These are phyloP conservation scores for Blastobotrys chiropterorum DNA, from an alignment of 805 yeast genomes.

Conservation along the genomic window DNA sequence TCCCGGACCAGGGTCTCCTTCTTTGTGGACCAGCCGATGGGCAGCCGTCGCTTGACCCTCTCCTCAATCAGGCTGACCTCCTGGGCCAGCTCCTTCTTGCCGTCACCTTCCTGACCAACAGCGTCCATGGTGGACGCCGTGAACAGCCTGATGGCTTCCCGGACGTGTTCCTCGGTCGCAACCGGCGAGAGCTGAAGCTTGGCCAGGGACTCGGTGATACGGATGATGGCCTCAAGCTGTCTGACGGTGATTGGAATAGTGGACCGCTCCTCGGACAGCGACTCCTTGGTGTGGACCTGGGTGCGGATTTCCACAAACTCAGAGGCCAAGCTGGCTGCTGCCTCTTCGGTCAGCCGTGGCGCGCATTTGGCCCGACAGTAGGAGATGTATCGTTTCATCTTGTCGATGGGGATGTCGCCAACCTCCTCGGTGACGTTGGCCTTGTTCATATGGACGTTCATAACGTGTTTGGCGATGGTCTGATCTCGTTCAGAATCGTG, in stretches of 20 bases:
- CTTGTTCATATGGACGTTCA: constrained; percentile 88
- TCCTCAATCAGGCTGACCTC: constrained; percentile 77
- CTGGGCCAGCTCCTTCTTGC: constrained; percentile 52
- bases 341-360: constrained; percentile 82
- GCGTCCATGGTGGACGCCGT: constrained; percentile 98
- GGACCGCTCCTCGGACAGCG: constrained; percentile 78
- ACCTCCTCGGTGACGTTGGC: constrained; percentile 45
- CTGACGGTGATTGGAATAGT: constrained; percentile 96
- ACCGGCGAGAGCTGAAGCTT: constrained; percentile 76
- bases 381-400: constrained; percentile 87
- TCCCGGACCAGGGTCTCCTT: constrained; percentile 78
- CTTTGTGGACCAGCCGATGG: constrained; percentile 94
- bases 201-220: constrained; percentile 92
- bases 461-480: constrained; percentile 88
- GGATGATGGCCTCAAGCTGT: constrained; percentile 94
- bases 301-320: constrained; percentile 89
- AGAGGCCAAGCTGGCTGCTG: constrained; percentile 82
- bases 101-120: constrained; percentile 55
- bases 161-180: constrained; percentile 85
- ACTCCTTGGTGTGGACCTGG: constrained; percentile 73
- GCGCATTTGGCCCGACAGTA: constrained; percentile 89
- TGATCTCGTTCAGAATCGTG: constrained; percentile 82
- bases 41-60: constrained; percentile 82
- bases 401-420: constrained; percentile 83
- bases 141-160: constrained; percentile 89